Conservation (phyloP, 768 basidiomycete species). For the Leccinum subgranulosum region DNA sequence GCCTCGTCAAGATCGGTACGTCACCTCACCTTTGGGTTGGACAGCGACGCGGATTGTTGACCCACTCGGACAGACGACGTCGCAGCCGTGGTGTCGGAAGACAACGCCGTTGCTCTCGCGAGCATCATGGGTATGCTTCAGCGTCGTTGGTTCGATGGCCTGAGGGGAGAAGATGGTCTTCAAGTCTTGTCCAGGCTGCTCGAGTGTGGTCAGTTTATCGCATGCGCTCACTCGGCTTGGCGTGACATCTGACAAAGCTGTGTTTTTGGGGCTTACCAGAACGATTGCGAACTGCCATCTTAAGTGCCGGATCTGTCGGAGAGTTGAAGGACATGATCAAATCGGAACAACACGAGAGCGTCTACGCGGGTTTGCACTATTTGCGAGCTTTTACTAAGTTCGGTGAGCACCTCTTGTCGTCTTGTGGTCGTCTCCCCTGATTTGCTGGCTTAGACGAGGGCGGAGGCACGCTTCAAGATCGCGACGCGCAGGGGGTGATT, state of each 20-base stretch:
- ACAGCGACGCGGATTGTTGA: neutral
- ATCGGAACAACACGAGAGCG: slow-evolving; percentile 1
- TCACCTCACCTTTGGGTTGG: neutral
- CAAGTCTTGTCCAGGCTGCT: slow-evolving; percentile 17
- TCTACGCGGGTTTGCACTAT: slow-evolving; percentile 23
- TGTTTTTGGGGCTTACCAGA: slow-evolving; percentile 5
- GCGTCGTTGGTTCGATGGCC: slow-evolving; percentile 28
- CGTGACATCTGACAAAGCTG: neutral
- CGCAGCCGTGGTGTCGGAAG: slow-evolving; percentile 3
- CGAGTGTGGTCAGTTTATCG: slow-evolving; percentile 17
- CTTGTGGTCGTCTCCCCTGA: neutral
- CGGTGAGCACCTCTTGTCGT: slow-evolving; percentile 6
- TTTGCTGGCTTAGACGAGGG: slow-evolving; percentile 6
- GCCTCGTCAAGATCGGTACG: slow-evolving; percentile 20
- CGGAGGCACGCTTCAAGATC: neutral
- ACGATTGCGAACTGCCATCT: slow-evolving; percentile 11
- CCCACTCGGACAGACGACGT: slow-evolving; percentile 14
- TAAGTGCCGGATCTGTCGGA: slow-evolving; percentile 13
- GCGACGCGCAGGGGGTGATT: slow-evolving; percentile 9
- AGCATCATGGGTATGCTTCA: slow-evolving; percentile 21
- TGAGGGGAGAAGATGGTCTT: slow-evolving; percentile 26
- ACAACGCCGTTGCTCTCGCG: neutral
- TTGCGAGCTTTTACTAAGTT: slow-evolving; percentile 18
- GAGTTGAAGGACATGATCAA: slow-evolving; percentile 16
- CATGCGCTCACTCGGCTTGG: no score